Percentiles rank a stretch among this genome's conserved stretches.
These are phyloP conservation scores for Cyberlindnera samutprakarnensis DNA, from an alignment of 805 yeast species.

Conservation along the genomic window DNA sequence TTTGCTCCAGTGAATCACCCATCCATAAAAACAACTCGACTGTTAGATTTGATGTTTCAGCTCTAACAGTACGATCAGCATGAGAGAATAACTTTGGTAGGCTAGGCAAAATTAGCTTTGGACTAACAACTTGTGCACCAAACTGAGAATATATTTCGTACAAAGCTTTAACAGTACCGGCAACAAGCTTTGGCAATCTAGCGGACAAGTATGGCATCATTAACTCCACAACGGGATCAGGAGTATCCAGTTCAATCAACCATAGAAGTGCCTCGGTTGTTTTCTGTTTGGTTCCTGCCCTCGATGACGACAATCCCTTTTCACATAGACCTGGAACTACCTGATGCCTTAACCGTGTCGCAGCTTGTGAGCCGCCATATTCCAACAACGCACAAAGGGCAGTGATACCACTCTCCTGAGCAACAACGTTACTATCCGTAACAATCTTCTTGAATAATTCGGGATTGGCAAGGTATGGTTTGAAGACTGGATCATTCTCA, in stretches of 20 bases:
- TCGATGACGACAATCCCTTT: conserved; percentile 70
- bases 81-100: conserved; percentile 72
- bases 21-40: conserved; percentile 69
- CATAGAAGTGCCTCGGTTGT: conserved; percentile 54
- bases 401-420: conserved; percentile 75
- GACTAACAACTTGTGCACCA: conserved; percentile 57
- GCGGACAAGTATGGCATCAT: conserved; percentile 55
- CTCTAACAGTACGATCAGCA: conserved; percentile 80
- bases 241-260: conserved; percentile 58
- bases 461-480: conserved; percentile 42
- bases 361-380: conserved; percentile 42
- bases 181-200: conserved; percentile 70
- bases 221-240: conserved; percentile 60
- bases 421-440: conserved; percentile 80
- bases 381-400: conserved; percentile 49
- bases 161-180: conserved; percentile 55
- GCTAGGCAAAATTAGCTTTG: conserved; percentile 46
- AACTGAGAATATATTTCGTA: conserved; percentile 40
- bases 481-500: conserved; percentile 50
- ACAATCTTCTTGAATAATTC: conserved; percentile 51
- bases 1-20: conserved; percentile 47
- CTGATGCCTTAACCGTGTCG: conserved; percentile 32
- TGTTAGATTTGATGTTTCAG: conserved; percentile 63
- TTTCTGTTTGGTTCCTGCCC: conserved; percentile 65
- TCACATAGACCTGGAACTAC: conserved; percentile 57